These are phyloP conservation scores for Xylaria digitata DNA, from an alignment of 2,329 filamentous ascomycete species.

Conservation along the genomic window DNA sequence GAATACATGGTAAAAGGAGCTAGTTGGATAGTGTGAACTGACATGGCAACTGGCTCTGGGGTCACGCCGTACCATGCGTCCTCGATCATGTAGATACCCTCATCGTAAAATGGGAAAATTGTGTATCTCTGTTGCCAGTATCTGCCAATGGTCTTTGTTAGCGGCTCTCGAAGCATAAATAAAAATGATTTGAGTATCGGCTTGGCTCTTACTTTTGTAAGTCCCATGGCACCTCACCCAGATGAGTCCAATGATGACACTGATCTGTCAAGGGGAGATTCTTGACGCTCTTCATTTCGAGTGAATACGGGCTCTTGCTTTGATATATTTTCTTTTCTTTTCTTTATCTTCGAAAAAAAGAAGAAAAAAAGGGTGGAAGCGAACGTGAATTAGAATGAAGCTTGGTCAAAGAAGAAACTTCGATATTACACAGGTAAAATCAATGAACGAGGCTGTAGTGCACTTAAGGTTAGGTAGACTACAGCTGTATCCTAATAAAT, in stretches of 20 bases:
- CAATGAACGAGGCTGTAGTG: neutral
- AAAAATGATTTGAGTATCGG: constrained; percentile 2
- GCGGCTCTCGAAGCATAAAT: neutral
- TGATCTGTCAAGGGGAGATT: constrained; percentile 67
- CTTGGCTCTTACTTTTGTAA: constrained; percentile 78
- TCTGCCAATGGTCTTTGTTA: constrained; percentile 58
- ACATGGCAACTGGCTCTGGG: constrained; percentile 90
- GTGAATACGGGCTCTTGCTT: neutral
- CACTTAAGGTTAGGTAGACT: no score
- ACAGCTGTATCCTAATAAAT: constrained; percentile 4
- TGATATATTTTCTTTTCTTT: neutral
- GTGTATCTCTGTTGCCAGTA: constrained; percentile 92
- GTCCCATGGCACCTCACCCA: constrained; percentile 80
- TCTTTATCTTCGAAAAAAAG: no score
- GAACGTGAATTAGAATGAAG: neutral
- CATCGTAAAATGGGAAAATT: constrained; percentile 88
- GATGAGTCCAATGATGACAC: constrained; percentile 79
- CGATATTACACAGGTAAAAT: neutral
- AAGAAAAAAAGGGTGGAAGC: no score
- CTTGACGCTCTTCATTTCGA: constrained; percentile 56
- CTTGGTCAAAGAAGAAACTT: neutral
- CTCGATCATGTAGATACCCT: constrained; percentile 90
- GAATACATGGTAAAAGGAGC: neutral
- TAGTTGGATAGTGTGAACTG: constrained; percentile 45
- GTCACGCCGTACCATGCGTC: constrained; percentile 98